phyloP scores from a whole-genome alignment of 805 yeast genomes.

The Teunomyces funiuensis region DNA sequence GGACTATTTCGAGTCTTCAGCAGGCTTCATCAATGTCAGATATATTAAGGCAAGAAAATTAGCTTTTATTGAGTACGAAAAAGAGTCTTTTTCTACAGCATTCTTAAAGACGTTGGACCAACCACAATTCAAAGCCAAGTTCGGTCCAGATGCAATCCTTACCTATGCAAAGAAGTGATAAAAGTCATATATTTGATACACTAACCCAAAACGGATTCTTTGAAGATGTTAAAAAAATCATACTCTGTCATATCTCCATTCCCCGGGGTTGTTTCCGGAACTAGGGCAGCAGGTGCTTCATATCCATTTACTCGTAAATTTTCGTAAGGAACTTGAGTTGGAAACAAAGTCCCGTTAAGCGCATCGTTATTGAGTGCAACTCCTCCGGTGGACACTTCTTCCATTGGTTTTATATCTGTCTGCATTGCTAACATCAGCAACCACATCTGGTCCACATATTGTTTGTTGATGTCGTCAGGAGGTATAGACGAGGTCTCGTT shows the following conservation, averaged over 20 bases:
- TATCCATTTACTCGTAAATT: neutral
- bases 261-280: neutral
- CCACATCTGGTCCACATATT: constrained; percentile 14
- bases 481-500: neutral
- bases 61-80: constrained; percentile 78
- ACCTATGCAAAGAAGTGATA: constrained; percentile 33
- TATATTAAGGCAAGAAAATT: constrained; percentile 65
- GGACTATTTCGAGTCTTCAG: constrained; percentile 45
- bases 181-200: neutral
- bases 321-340: neutral
- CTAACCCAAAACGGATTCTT: constrained; percentile 3
- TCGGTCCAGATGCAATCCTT: constrained; percentile 24
- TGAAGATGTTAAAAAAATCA: constrained; percentile 2
- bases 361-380: neutral
- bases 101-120: constrained; percentile 20
- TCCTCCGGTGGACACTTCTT: neutral
- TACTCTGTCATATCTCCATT: constrained; percentile 3
- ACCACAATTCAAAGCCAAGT: constrained; percentile 9
- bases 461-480: constrained; percentile 2
- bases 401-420: constrained; percentile 1
- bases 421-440: constrained; percentile 12
- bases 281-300: neutral
- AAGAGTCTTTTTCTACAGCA: constrained; percentile 48
- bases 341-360: neutral
- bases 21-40: constrained; percentile 68